Evolutionary conservation across 192 early-diverging fungal genomes (phyloP), one percentile per base, ranked within the genome.

Genomic region (Backusella australiensis): DNA sequence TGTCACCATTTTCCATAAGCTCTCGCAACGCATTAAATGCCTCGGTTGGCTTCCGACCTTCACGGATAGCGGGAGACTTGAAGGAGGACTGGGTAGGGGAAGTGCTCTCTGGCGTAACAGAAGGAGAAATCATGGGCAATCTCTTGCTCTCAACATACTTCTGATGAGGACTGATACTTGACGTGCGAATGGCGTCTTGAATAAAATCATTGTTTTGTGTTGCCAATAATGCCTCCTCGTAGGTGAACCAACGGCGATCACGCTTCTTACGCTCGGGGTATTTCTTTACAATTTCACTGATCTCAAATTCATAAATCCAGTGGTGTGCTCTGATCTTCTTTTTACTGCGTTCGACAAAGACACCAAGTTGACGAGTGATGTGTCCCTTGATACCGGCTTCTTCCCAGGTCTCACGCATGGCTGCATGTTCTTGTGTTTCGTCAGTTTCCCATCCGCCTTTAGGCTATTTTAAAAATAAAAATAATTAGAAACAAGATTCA

Each of bases 401-500:
- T 82, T 90, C 89, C 81, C 85, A 90, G 11, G 89, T 90, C 72
- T 90, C 89, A 69, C 89, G 75, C 11, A 71, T 39, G 34, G 89
- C 89, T n/a, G 87, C 87, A 36, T 85, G 76, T 73, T 85, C 82
- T 39, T 85, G 78, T 6, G 89, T 84, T 79, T 90, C 89, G 65
- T 89, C 87, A 35, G 85, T 84, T 73, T 90, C 89, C 89, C 89
- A 90, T 9, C 89, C 89, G n/a, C 89, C 89, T 77, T 90, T 88
- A 17, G 89, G 88, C 83, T 84, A 71, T 39, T 35, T 32, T 32
- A 19, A 46, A 34, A 38, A 19, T 21, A 19, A 74, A 26, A 67
- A 46, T 29, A 35, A 8, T 68, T 23, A 41, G 21, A 17, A 29
- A 71, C 34, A 71, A 26, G 1, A 46, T 12, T 46, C 17, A 46